phyloP scores from a whole-genome alignment of 257 asterid genomes.

The Lycium ferocissimum region DNA sequence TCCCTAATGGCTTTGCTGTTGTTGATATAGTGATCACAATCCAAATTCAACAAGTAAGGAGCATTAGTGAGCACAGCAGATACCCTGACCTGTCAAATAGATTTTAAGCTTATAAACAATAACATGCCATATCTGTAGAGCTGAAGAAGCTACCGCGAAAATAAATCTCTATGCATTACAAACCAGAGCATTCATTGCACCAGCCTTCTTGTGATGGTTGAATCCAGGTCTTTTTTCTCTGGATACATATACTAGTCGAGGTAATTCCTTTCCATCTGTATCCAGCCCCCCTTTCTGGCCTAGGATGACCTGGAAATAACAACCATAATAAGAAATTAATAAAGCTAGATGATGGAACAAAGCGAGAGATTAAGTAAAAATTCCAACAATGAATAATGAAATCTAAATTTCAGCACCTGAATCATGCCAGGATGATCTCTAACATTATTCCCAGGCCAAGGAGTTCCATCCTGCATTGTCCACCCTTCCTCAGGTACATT shows the following conservation, averaged over 20 bases:
- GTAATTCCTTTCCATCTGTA: slow-evolving; percentile 37
- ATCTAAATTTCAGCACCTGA: slow-evolving; percentile 36
- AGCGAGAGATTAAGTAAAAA: background rate
- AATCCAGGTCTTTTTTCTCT: slow-evolving; percentile 53
- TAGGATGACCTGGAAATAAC: slow-evolving; percentile 39
- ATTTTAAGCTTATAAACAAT: background rate
- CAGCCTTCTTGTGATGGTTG: slow-evolving; percentile 53
- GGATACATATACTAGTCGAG: slow-evolving; percentile 43
- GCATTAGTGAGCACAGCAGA: slow-evolving; percentile 42
- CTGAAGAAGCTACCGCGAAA: background rate
- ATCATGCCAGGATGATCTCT: slow-evolving; percentile 52
- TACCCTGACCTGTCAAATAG: slow-evolving; percentile 36
- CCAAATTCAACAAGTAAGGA: slow-evolving; percentile 43
- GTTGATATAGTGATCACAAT: slow-evolving; percentile 39
- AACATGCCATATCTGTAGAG: background rate
- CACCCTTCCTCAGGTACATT: slow-evolving; percentile 51
- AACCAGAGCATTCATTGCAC: slow-evolving; percentile 56
- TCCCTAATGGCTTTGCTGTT: slow-evolving; percentile 43
- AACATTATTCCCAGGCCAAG: slow-evolving; percentile 49
- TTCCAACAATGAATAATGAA: background rate
- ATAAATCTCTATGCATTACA: background rate
- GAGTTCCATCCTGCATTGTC: slow-evolving; percentile 53
- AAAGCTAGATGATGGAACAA: background rate
- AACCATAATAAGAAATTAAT: background rate
- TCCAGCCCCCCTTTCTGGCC: slow-evolving; percentile 42